A percentile compares a stretch with the other conserved stretches of the same genome.
phyloP scores from a whole-genome alignment of 2,329 filamentous ascomycete genomes.

The Diplodia seriata region DNA sequence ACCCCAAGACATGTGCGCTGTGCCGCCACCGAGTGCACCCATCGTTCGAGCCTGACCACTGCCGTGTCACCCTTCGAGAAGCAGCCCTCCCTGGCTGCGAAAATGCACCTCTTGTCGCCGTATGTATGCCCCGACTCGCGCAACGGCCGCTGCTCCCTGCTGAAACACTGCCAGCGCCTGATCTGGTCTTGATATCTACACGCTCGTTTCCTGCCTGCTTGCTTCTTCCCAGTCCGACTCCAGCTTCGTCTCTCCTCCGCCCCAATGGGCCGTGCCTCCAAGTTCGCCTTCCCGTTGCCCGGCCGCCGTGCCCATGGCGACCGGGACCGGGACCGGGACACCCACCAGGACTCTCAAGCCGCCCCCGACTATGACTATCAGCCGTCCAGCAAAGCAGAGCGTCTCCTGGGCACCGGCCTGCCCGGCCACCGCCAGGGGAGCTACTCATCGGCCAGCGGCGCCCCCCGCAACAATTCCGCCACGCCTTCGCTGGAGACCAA shows the following conservation, averaged over 20 bases:
- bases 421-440: conserved; percentile 37
- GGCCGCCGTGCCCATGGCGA: conserved; percentile 42
- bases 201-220: conserved; percentile 29
- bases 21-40: neutral
- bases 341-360: neutral
- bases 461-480: conserved; percentile 33
- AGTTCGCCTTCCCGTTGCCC: conserved; percentile 49
- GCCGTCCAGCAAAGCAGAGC: conserved; percentile 45
- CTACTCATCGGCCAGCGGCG: conserved; percentile 32
- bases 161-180: conserved; percentile 27
- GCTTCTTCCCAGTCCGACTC: neutral
- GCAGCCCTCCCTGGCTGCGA: conserved; percentile 2
- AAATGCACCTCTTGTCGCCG: conserved; percentile 1
- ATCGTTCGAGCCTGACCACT: conserved; percentile 1
- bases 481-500: conserved; percentile 36
- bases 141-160: conserved; percentile 4
- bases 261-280: conserved; percentile 35
- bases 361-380: neutral
- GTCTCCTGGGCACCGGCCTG: conserved; percentile 46
- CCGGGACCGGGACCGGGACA: conserved; percentile 36
- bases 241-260: conserved; percentile 3
- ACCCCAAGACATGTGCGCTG: conserved; percentile 8
- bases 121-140: conserved; percentile 16
- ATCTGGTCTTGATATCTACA: conserved; percentile 26
- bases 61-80: conserved; percentile 23